Evolutionary conservation across 2,329 filamentous ascomycete species (phyloP), one percentile per base, ranked within the genome.

Genomic region (Pseudocercospora crystallina): DNA sequence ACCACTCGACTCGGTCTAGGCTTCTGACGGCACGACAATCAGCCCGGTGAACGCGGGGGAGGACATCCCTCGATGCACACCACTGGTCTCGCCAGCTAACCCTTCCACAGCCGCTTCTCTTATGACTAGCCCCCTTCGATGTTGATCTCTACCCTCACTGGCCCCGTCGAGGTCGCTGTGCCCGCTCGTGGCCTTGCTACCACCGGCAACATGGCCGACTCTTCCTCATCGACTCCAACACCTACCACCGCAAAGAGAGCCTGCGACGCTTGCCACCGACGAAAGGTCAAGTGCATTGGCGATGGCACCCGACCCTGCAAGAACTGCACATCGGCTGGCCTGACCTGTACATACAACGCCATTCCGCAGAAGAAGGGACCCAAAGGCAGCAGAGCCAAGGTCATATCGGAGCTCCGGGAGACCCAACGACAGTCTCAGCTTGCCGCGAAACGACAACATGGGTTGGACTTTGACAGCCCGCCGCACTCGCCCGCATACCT

Each of bases 351-450:
- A 57, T 81, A 82, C 65, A 82, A 84, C 61, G 80, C 83, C 61
- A 77, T 85, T 37, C 82, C 82, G 11, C 80, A 82, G 66, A 84
- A 83, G 67, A 80, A 83, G 59, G 82, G 82, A 2, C 82, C 82
- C 10, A 85, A 84, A 61, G 79, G 80, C 26, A 81, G 80, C 43
- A 76, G 80, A 53, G 82, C 82, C 31, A 80, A 82, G 58, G 80
- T 85, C 35, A 81, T 85, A 51, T 82, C 81, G 54, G 80, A 83
- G 68, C 70, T 85, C 15, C 74, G 82, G 45, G 79, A 74, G 72
- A 81, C 65, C 54, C 75, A 71, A 66, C 73, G 66, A 59, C 70
- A 73, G 51, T 69, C 71, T 52, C 71, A 76, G 61, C 66, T 77
- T 46, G 65, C 72, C 55, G 62, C 74, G 55, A 64, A 73, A 65